Evolutionary conservation across 2,329 filamentous ascomycete species (phyloP).

Genomic region (Verticillium albo-atrum): DNA sequence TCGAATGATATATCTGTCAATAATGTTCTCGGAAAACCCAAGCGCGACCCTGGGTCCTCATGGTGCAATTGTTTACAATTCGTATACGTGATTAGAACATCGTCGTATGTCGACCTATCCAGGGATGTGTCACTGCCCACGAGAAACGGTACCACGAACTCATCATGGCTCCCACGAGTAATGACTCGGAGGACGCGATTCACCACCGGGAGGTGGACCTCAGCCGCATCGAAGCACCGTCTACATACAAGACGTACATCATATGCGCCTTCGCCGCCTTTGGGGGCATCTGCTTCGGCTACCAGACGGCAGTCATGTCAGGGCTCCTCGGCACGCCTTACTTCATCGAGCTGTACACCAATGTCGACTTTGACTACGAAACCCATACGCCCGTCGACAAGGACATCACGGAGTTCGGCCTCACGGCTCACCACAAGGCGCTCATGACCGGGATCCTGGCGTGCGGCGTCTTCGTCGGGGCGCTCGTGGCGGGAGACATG

Average conservation of each 20-base stretch:
- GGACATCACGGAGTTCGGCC: slow-evolving; percentile 10
- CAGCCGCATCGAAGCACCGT: slow-evolving; percentile 44
- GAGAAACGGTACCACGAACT: neutral
- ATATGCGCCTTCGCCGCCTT: slow-evolving; percentile 58
- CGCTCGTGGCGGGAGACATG: slow-evolving; percentile 60
- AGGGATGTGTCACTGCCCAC: neutral
- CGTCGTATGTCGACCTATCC: neutral
- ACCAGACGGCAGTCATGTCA: slow-evolving; percentile 54
- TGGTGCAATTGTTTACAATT: too few species aligned
- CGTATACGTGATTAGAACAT: neutral
- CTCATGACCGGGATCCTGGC: slow-evolving; percentile 65
- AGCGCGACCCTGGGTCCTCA: too few species aligned
- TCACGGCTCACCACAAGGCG: slow-evolving; percentile 19
- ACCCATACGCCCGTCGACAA: slow-evolving; percentile 16
- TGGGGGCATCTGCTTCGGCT: slow-evolving; percentile 57
- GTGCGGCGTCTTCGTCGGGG: slow-evolving; percentile 59
- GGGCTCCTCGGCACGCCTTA: slow-evolving; percentile 35
- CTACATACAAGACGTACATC: slow-evolving; percentile 54
- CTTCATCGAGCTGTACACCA: slow-evolving; percentile 35
- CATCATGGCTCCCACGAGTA: neutral
- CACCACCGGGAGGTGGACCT: neutral
- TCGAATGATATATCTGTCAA: too few species aligned
- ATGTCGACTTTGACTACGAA: slow-evolving; percentile 23
- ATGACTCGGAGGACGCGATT: neutral
- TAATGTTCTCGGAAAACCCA: too few species aligned